Conservation (phyloP, 257 asterid species). For the Phtheirospermum japonicum region DNA sequence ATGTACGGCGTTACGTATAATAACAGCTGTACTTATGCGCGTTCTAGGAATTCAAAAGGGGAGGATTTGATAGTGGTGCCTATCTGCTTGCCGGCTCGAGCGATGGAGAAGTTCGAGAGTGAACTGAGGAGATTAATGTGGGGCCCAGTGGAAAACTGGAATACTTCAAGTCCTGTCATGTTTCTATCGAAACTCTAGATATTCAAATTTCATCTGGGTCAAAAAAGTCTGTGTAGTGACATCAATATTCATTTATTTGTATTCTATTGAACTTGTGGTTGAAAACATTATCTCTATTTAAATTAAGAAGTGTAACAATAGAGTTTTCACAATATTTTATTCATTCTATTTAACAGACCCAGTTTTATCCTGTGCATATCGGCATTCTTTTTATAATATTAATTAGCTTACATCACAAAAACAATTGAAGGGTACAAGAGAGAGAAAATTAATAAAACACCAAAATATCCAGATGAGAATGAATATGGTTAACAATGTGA, state of each 20-base stretch:
- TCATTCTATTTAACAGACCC: neutral
- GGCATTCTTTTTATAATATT: neutral
- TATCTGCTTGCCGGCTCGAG: constrained; percentile 9
- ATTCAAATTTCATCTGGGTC: too few relatives aligned
- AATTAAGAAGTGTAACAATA: too few relatives aligned
- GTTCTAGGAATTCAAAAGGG: constrained; percentile 8
- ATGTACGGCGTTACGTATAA: constrained; percentile 19
- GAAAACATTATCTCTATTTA: too few relatives aligned
- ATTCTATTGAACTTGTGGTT: too few relatives aligned
- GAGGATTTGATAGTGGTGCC: constrained; percentile 19
- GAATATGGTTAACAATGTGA: neutral
- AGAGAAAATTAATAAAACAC: neutral
- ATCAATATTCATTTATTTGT: too few relatives aligned
- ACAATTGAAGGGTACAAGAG: neutral
- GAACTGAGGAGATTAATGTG: constrained; percentile 11
- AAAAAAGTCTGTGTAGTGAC: too few relatives aligned
- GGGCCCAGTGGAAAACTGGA: constrained; percentile 8
- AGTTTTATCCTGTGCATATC: too few relatives aligned
- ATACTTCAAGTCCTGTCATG: neutral
- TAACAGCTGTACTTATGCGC: neutral
- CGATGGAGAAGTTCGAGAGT: constrained; percentile 22
- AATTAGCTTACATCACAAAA: too few relatives aligned
- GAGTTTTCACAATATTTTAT: too few relatives aligned
- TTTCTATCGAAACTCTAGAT: constrained; percentile 14
- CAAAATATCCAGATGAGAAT: neutral